A percentile compares a stretch with the other conserved stretches of the same genome.
Evolutionary conservation across 2,329 filamentous ascomycete species (phyloP).

Genomic region (Fusarium illudens): DNA sequence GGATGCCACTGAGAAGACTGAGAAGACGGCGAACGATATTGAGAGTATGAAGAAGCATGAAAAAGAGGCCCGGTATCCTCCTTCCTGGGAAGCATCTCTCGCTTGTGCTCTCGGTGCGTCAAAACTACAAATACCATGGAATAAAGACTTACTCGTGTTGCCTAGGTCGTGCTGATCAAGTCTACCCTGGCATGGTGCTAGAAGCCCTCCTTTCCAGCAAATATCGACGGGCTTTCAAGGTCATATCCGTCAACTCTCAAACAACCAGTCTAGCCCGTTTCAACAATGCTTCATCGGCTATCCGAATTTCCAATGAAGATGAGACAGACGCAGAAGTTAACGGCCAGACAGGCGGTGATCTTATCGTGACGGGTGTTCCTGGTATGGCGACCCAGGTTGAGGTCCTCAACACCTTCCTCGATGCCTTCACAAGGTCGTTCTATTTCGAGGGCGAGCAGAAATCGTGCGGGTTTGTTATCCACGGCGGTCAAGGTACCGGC

Average conservation of each 20-base stretch:
- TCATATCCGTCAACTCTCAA: slow-evolving; percentile 64
- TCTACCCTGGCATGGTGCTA: slow-evolving; percentile 75
- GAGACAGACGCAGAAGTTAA: slow-evolving; percentile 22
- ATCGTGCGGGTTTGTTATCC: slow-evolving; percentile 72
- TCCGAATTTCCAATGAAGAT: slow-evolving; percentile 50
- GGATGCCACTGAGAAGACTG: slow-evolving; percentile 57
- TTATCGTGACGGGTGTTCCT: slow-evolving; percentile 66
- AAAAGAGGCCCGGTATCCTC: slow-evolving; percentile 41
- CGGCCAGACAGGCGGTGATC: slow-evolving; percentile 41
- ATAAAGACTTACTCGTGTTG: slow-evolving; percentile 3
- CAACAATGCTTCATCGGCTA: slow-evolving; percentile 47
- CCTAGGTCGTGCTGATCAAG: slow-evolving; percentile 69
- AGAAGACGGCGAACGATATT: slow-evolving; percentile 15
- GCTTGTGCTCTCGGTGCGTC: slow-evolving; percentile 46
- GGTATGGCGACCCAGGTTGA: slow-evolving; percentile 72
- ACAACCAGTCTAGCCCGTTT: slow-evolving; percentile 56
- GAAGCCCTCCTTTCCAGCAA: slow-evolving; percentile 61
- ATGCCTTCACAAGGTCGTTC: slow-evolving; percentile 58
- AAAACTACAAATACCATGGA: background rate
- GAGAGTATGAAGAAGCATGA: slow-evolving; percentile 33
- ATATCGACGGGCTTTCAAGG: slow-evolving; percentile 58
- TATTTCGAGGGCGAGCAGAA: slow-evolving; percentile 44
- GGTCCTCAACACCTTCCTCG: slow-evolving; percentile 72
- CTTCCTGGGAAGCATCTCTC: slow-evolving; percentile 50
- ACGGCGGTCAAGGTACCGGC: slow-evolving; percentile 85